Evolutionary conservation across 176 grass and related monocot species (phyloP).

Genomic region (Secale cereale): DNA sequence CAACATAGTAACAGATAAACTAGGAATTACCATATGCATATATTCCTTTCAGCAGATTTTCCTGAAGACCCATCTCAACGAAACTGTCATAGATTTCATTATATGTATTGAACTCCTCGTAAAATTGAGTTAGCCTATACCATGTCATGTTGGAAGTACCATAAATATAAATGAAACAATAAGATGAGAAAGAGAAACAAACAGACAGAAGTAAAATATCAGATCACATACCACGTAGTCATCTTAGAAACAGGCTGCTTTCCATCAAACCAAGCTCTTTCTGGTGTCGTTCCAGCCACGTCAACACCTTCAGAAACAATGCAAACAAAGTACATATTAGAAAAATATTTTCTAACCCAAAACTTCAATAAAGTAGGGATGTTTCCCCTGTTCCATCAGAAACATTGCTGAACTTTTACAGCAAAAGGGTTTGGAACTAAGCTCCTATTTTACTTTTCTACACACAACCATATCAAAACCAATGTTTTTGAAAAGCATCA

Average conservation of each 20-base stretch:
- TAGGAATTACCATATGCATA: slow-evolving; percentile 55
- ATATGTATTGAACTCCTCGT: slow-evolving; percentile 22
- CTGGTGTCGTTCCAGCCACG: slow-evolving; percentile 29
- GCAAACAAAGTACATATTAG: slow-evolving; percentile 20
- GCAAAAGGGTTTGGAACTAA: background rate
- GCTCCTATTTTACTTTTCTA: background rate
- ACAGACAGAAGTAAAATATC: background rate
- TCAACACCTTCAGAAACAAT: background rate
- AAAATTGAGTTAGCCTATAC: slow-evolving; percentile 2
- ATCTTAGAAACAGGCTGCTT: slow-evolving; percentile 48
- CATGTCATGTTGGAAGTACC: background rate
- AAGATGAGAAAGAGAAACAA: background rate
- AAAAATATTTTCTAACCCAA: background rate
- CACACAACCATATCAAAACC: background rate
- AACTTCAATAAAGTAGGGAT: background rate
- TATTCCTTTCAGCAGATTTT: slow-evolving; percentile 71
- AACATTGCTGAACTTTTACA: background rate
- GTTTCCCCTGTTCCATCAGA: background rate
- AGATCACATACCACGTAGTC: slow-evolving; percentile 10
- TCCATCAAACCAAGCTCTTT: slow-evolving; percentile 38
- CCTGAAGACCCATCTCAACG: slow-evolving; percentile 57
- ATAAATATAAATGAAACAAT: slow-evolving; percentile 18
- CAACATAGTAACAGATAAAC: background rate
- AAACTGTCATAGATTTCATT: slow-evolving; percentile 61
- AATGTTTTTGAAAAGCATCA: background rate